Evolutionary conservation across 1,284 basidiomycete species (phyloP).

Genomic region (Amylostereum areolatum): DNA sequence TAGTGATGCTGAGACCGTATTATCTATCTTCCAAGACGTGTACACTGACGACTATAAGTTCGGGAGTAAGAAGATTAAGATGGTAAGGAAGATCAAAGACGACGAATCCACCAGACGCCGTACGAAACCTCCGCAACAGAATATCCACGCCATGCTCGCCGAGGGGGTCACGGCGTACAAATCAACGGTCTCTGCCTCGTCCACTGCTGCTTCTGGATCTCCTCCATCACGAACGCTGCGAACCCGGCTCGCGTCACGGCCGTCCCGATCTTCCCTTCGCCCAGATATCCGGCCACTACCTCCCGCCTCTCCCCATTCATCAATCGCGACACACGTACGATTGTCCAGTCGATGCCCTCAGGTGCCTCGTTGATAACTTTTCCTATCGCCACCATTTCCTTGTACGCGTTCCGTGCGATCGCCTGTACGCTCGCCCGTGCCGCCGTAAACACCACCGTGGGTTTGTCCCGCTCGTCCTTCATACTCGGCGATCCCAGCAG

Average conservation of each 20-base stretch:
- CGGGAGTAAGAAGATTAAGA: too few species aligned
- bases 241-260: constrained; percentile 48
- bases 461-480: constrained; percentile 52
- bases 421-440: constrained; percentile 34
- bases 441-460: constrained; percentile 38
- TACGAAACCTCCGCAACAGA: too few species aligned
- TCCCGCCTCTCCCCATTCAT: constrained; percentile 38
- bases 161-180: constrained; percentile 18
- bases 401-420: constrained; percentile 35
- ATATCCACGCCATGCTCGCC: too few species aligned
- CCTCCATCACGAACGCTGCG: constrained; percentile 50
- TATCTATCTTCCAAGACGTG: too few species aligned
- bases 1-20: too few species aligned
- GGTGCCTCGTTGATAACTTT: constrained; percentile 41
- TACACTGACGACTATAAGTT: too few species aligned
- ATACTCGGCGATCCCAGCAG: constrained; percentile 61
- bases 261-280: constrained; percentile 48
- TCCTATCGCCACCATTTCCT: constrained; percentile 47
- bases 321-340: constrained; percentile 57
- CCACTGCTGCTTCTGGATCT: constrained; percentile 51
- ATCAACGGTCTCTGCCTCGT: constrained; percentile 23
- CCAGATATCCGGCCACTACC: constrained; percentile 55
- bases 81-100: too few species aligned
- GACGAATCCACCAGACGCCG: too few species aligned
- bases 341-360: constrained; percentile 55